Percentiles rank a stretch among this genome's conserved stretches.
phyloP scores from a whole-genome alignment of 2,329 filamentous ascomycete species.

The Aspergillus ibericus region DNA sequence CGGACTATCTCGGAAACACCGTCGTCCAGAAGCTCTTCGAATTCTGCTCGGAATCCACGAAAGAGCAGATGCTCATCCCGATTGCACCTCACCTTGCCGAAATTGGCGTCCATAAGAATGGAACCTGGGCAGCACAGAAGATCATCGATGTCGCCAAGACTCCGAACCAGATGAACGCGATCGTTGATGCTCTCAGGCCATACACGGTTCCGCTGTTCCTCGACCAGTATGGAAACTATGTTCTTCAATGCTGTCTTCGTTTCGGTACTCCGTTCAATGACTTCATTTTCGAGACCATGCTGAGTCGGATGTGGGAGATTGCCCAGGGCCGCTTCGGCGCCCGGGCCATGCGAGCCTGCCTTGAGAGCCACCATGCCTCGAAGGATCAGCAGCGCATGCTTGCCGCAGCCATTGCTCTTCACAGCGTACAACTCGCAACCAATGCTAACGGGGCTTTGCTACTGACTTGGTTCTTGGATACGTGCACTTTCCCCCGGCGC shows the following conservation, averaged over 20 bases:
- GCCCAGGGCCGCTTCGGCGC: constrained; percentile 91
- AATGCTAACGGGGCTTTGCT: constrained; percentile 93
- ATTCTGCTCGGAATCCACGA: constrained; percentile 84
- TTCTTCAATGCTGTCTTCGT: constrained; percentile 92
- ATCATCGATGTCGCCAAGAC: constrained; percentile 96
- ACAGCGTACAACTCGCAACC: constrained; percentile 93
- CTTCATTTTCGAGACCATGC: constrained; percentile 98
- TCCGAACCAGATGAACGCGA: constrained; percentile 75
- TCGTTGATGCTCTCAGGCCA: constrained; percentile 78
- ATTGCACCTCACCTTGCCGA: constrained; percentile 92
- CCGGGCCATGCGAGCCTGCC: constrained; percentile 90
- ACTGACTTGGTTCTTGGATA: constrained; percentile 96
- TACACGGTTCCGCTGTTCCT: constrained; percentile 91
- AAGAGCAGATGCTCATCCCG: constrained; percentile 84
- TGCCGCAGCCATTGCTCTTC: constrained; percentile 89
- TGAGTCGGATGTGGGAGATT: constrained; percentile 90
- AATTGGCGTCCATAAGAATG: constrained; percentile 98
- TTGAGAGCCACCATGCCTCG: constrained; percentile 92
- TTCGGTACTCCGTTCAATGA: constrained; percentile 87
- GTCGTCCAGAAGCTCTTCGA: constrained; percentile 99
- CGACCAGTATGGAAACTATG: constrained; percentile 98
- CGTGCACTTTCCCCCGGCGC: constrained; percentile 90
- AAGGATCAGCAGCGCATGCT: constrained; percentile 96
- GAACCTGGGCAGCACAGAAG: constrained; percentile 98
- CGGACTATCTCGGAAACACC: constrained; percentile 96